These are phyloP conservation scores for Aquilaria yunnanensis DNA, from an alignment of 345 rosid species.

Conservation along the genomic window DNA sequence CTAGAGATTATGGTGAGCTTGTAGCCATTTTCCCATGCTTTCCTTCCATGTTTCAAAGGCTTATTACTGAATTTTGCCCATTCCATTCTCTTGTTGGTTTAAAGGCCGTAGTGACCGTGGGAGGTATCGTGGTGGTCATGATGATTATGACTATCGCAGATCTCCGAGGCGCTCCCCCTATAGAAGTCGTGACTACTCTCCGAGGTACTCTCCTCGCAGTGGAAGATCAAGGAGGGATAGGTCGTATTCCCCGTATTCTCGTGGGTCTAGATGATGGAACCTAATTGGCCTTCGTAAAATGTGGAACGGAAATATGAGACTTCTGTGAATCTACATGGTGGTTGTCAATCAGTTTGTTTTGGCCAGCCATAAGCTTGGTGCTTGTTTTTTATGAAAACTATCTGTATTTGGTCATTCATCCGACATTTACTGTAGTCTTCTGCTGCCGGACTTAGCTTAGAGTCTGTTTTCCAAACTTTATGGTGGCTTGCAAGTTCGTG, in stretches of 20 bases:
- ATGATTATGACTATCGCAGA: constrained; percentile 50
- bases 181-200: constrained; percentile 62
- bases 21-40: neutral
- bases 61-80: neutral
- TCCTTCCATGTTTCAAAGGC: neutral
- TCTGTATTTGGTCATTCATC: no score
- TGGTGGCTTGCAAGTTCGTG: no score
- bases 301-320: no score
- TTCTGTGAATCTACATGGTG: no score
- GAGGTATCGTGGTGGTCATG: constrained; percentile 52
- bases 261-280: constrained; percentile 29
- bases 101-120: constrained; percentile 52
- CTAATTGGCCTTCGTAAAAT: neutral
- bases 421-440: no score
- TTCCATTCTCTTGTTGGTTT: constrained; percentile 7
- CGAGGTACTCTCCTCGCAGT: constrained; percentile 57
- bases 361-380: no score
- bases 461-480: no score
- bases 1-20: constrained; percentile 63
- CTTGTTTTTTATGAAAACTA: no score
- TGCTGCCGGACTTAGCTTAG: no score
- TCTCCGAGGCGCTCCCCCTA: constrained; percentile 84
- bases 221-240: constrained; percentile 83
- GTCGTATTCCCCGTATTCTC: constrained; percentile 56
- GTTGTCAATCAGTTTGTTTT: no score